These are phyloP conservation scores for Hymenochaete sp. DNA, from an alignment of 1,284 basidiomycete genomes.

Conservation along the genomic window DNA sequence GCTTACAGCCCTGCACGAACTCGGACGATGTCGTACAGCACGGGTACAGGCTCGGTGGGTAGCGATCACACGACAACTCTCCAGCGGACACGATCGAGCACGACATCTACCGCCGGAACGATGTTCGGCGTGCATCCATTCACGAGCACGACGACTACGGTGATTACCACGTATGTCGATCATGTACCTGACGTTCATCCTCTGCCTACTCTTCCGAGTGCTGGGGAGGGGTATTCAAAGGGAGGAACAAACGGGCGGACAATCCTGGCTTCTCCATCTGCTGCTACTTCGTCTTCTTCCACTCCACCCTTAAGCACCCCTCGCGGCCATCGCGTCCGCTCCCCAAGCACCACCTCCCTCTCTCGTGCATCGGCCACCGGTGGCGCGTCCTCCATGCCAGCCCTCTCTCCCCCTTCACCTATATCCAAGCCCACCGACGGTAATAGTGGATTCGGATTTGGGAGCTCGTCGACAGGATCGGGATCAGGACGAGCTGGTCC, in stretches of 20 bases:
- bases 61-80: too few relatives aligned
- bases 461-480: constrained; percentile 10
- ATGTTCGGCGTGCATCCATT: neutral
- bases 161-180: constrained; percentile 16
- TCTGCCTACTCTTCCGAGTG: too few relatives aligned
- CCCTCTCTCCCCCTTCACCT: neutral
- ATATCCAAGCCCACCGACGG: neutral
- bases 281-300: constrained; percentile 2
- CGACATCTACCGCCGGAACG: constrained; percentile 7
- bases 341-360: neutral
- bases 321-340: constrained; percentile 2
- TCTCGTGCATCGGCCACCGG: neutral
- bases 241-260: too few relatives aligned
- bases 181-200: constrained; percentile 12
- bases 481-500: constrained; percentile 5
- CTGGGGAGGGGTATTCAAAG: too few relatives aligned
- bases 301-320: constrained; percentile 2
- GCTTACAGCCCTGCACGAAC: constrained; percentile 3
- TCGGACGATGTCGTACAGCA: constrained; percentile 12
- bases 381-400: neutral
- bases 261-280: too few relatives aligned
- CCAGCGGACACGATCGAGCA: constrained; percentile 10
- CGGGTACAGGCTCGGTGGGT: too few relatives aligned
- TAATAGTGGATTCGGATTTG: neutral
- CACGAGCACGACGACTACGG: constrained; percentile 13